A percentile compares a stretch with the other conserved stretches of the same genome.
Evolutionary conservation across 768 basidiomycete genomes (phyloP).

Genomic region (Dacryopinax spathularia): DNA sequence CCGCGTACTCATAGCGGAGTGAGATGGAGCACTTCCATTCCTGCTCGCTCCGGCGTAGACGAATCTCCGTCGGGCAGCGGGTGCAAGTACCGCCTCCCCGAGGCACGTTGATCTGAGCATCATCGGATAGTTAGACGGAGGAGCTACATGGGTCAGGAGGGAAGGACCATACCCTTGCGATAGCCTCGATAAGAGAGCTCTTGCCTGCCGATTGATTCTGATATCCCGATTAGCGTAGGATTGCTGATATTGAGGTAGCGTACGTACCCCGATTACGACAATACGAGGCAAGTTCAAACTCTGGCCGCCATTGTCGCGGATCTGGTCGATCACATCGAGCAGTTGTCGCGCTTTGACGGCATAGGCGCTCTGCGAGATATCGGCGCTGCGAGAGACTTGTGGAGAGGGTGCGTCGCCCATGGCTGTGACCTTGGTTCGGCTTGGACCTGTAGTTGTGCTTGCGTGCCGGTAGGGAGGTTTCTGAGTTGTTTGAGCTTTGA

Average conservation of each 20-base stretch:
- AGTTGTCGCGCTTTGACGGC: not conserved
- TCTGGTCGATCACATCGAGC: not conserved
- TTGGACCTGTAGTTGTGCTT: no score
- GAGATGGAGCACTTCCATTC: conserved; percentile 27
- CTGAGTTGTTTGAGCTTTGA: no score
- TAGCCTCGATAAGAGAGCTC: conserved; percentile 62
- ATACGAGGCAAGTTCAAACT: conserved; percentile 44
- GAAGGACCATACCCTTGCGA: conserved; percentile 28
- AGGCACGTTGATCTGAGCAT: conserved; percentile 47
- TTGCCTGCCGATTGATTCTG: conserved; percentile 56
- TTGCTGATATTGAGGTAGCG: not conserved
- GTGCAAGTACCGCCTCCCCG: conserved; percentile 66
- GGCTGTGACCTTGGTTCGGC: no score
- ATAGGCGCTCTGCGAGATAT: not conserved
- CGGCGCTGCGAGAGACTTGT: not conserved
- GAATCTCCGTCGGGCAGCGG: conserved; percentile 38
- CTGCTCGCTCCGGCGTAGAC: conserved; percentile 16
- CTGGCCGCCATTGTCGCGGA: not conserved
- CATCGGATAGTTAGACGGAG: not conserved
- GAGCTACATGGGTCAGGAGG: not conserved
- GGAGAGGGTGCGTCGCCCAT: not conserved
- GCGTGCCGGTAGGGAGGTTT: no score
- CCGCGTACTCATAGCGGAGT: conserved; percentile 31
- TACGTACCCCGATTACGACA: conserved; percentile 45
- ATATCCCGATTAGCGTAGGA: not conserved